Percentiles rank a stretch among this genome's conserved stretches.
Conservation (phyloP, 2,329 filamentous ascomycete genomes). For the Trichoderma polysporum region DNA sequence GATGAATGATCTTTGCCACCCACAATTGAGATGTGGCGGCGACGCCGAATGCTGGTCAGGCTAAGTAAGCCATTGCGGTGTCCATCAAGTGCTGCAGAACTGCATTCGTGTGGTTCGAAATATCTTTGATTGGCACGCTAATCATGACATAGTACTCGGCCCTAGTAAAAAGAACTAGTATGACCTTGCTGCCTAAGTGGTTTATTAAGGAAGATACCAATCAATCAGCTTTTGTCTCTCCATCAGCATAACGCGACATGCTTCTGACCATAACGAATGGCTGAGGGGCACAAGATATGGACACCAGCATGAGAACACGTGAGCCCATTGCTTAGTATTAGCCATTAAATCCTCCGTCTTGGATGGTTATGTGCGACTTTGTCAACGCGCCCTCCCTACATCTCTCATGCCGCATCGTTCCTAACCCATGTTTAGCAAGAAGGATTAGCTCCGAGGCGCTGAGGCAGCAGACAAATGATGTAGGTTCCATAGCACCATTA, state of each 20-base stretch:
- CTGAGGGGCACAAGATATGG: not conserved
- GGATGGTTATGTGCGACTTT: not conserved
- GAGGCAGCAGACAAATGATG: not conserved
- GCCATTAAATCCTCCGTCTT: not conserved
- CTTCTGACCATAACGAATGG: not conserved
- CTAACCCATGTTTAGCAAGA: not conserved
- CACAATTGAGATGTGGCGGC: not conserved
- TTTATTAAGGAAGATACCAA: not conserved
- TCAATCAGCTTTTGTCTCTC: not conserved
- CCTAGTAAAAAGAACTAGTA: not conserved
- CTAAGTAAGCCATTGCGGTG: not conserved
- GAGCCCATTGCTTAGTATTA: not conserved
- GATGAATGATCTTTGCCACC: not conserved
- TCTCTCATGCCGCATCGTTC: not conserved
- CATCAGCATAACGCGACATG: not conserved
- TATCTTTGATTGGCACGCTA: not conserved
- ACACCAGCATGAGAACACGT: not conserved
- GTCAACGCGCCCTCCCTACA: slow-evolving; percentile 1
- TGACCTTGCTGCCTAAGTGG: not conserved
- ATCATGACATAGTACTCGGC: not conserved
- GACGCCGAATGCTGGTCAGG: not conserved
- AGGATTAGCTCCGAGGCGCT: not conserved
- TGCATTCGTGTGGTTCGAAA: not conserved
- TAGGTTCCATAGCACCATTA: not conserved
- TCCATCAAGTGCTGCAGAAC: not conserved